Conservation (phyloP, 2,329 filamentous ascomycete species). For the Pseudogymnoascus sp. region DNA sequence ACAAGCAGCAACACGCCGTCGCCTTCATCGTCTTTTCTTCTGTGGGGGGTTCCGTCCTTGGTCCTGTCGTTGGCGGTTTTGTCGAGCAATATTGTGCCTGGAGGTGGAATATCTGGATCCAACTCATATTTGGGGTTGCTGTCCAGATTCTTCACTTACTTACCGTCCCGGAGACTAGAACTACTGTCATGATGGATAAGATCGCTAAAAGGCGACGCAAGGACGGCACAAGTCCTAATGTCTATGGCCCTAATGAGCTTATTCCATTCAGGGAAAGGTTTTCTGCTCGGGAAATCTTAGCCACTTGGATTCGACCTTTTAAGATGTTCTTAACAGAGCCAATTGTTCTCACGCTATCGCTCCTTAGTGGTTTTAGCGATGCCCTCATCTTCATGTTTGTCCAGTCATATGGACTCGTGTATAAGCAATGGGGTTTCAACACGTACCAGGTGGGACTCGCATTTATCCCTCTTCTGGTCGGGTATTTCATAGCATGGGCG, state of each 20-base stretch:
- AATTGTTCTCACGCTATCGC: slow-evolving; percentile 62
- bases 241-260: slow-evolving; percentile 69
- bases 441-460: slow-evolving; percentile 49
- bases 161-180: slow-evolving; percentile 69
- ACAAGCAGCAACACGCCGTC: slow-evolving; percentile 67
- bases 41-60: slow-evolving; percentile 68
- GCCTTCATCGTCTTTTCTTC: slow-evolving; percentile 73
- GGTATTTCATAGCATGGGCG: slow-evolving; percentile 56
- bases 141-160: slow-evolving; percentile 62
- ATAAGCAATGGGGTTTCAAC: slow-evolving; percentile 58
- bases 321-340: slow-evolving; percentile 68
- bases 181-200: slow-evolving; percentile 68
- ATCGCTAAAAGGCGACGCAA: slow-evolving; percentile 69
- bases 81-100: slow-evolving; percentile 59
- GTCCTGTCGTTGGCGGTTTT: slow-evolving; percentile 73
- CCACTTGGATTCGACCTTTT: slow-evolving; percentile 58
- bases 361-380: slow-evolving; percentile 66
- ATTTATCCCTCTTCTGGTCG: slow-evolving; percentile 60
- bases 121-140: slow-evolving; percentile 67
- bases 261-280: slow-evolving; percentile 52
- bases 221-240: slow-evolving; percentile 43
- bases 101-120: slow-evolving; percentile 79
- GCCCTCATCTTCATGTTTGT: slow-evolving; percentile 74
- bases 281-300: slow-evolving; percentile 47
- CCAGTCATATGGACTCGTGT: slow-evolving; percentile 62